These are phyloP conservation scores for Scytalidium lignicola DNA, from an alignment of 2,329 filamentous ascomycete genomes.

Conservation along the genomic window DNA sequence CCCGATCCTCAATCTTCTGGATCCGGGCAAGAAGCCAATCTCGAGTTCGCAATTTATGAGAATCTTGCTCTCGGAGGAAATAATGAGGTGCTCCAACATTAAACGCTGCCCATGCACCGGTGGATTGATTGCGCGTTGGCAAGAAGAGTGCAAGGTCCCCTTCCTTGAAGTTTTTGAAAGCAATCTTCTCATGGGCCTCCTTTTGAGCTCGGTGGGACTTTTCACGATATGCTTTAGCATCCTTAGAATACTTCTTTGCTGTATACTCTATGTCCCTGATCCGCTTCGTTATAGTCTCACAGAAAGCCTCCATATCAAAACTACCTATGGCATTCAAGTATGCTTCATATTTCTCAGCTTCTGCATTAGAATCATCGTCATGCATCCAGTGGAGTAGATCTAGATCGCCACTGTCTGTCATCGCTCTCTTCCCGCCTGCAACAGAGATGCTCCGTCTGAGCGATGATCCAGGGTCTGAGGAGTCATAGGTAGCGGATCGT, in stretches of 20 bases:
- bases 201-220: conserved; percentile 75
- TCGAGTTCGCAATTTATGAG: conserved; percentile 73
- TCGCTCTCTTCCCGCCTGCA: conserved; percentile 46
- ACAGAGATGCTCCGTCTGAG: conserved; percentile 47
- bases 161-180: conserved; percentile 92
- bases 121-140: conserved; percentile 89
- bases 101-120: conserved; percentile 95
- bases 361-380: conserved; percentile 56
- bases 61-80: conserved; percentile 89
- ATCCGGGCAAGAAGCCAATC: conserved; percentile 98
- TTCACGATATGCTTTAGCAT: conserved; percentile 81
- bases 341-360: conserved; percentile 67
- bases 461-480: conserved; percentile 50
- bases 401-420: conserved; percentile 60
- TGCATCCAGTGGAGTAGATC: conserved; percentile 80
- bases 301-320: conserved; percentile 80
- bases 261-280: conserved; percentile 92
- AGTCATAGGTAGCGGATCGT: conserved; percentile 53
- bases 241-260: conserved; percentile 88
- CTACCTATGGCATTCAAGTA: conserved; percentile 69
- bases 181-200: conserved; percentile 93
- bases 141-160: conserved; percentile 92
- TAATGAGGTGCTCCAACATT: conserved; percentile 97
- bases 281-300: conserved; percentile 79
- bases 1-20: conserved; percentile 81